Evolutionary conservation across 176 grass and related monocot species (phyloP), one percentile per base, ranked within the genome.

Genomic region (Hordeum vulgare): DNA sequence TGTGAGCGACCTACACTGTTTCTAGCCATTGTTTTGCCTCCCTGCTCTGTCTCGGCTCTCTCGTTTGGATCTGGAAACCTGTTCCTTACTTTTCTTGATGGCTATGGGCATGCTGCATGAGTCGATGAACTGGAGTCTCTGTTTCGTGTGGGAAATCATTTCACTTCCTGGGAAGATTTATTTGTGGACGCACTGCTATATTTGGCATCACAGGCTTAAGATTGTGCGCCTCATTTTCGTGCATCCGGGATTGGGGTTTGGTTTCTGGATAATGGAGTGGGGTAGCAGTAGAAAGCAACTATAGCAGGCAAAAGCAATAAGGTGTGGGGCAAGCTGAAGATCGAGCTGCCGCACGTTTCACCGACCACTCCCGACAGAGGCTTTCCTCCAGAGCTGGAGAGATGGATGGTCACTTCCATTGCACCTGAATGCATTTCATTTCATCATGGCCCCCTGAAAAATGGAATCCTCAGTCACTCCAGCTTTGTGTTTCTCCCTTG

Each of bases 281-380:
- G 73, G 42, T 74, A 51, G 42, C 47, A 51, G 40, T 45, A 31
- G 13, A 3, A 12, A 75, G 72, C 7, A 53, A 31, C 71, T 39
- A 15, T 39, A 15, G 14, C 29, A 36, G 53, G 74, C 13, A 18
- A 27, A 24, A 15, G 7, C 31, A 37, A 28, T 9, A 62, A 64
- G 59, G 77, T 12, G 70, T 67, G 71, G 42, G 78, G 66, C 78
- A 77, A 35, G 79, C 37, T 68, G 27, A 77, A 49, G 79, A 87
- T 87, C 79, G 71, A 58, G 85, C 25, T 71, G 36, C 37, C 75
- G 49, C 69, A 45, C 29, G 29, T 45, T 66, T 60, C 70, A 86
- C 28, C 42, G 24, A 57, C 77, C 77, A 56, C 58, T 34, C 24
- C 60, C 57, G 58, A 74, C 76, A 74, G 76, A 9, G 76, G 18